Conservation (phyloP, 306 rosid genomes). For the Amphicarpaea edgeworthii region DNA sequence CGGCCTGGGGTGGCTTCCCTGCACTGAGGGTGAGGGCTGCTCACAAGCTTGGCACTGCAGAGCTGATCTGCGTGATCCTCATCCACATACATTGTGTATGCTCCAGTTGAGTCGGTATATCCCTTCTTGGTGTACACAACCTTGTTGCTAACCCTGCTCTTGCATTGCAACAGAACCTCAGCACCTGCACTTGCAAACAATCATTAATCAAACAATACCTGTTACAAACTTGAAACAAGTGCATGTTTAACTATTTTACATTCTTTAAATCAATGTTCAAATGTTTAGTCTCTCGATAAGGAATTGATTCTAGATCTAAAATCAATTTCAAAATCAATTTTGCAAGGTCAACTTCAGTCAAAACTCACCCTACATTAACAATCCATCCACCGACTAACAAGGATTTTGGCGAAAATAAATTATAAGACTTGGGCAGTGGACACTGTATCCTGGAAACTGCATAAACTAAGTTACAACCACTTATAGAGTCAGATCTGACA, state of each 20-base stretch:
- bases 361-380: neutral
- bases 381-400: neutral
- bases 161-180: slow-evolving; percentile 79
- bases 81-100: slow-evolving; percentile 55
- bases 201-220: neutral
- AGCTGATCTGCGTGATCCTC: slow-evolving; percentile 78
- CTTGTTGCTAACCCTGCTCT: slow-evolving; percentile 47
- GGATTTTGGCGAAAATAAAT: neutral
- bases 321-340: neutral
- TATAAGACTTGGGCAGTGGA: neutral
- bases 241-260: too few relatives aligned
- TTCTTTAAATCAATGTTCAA: neutral
- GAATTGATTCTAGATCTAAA: neutral
- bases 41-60: slow-evolving; percentile 71
- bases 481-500: slow-evolving; percentile 32
- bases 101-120: slow-evolving; percentile 64
- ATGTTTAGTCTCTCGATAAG: neutral
- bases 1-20: slow-evolving; percentile 62
- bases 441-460: slow-evolving; percentile 9
- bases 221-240: neutral
- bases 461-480: neutral
- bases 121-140: slow-evolving; percentile 63
- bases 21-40: slow-evolving; percentile 70
- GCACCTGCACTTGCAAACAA: slow-evolving; percentile 79
- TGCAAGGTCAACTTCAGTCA: neutral